Evolutionary conservation across 1,139 yeast genomes (phyloP), one percentile per base, ranked within the genome.

Genomic region (Yamadazyma buinensis): DNA sequence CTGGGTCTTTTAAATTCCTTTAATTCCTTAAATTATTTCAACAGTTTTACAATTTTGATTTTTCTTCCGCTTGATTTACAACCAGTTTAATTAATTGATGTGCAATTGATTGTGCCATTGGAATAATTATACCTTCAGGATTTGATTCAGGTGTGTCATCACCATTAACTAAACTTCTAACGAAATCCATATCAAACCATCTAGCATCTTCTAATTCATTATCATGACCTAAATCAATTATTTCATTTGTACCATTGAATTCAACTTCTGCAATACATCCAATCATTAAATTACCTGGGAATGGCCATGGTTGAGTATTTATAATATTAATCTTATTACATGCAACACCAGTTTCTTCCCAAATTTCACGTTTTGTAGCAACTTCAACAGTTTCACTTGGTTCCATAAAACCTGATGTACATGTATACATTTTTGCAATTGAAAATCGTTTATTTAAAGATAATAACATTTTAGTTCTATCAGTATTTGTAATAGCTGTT

Each of bases 391-490:
- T 79, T 60, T 90, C 98, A 17, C 90, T 84, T 0, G 97, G 96
- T 58, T 90, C 98, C 76, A 90, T 79, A 55, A 90, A 90, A 4
- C 98, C 98, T 2, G 97, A 95, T 34, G 95, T 76, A 51, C 95
- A 84, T 11, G 94, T 74, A 59, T 82, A 90, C 77, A 84, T 75
- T 32, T 65, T 64, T 40, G 74, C 61, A 23, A 59, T 64, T 4
- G 61, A 61, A 32, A 59, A 60, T 38, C 94, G 64, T 47, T 72
- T 79, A 41, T 78, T 77, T 38, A 85, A 70, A 2, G 94, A 95
- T 14, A 90, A 67, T 29, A 92, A 71, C 13, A 87, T 64, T 54
- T 81, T 79, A 37, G 77, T 62, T 26, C 77, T 75, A 22, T 74
- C 78, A 20, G 63, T 48, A 49, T 83, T 80, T 22, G 87, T 72